These are phyloP conservation scores for Glycine soja DNA, from an alignment of 306 rosid genomes.

Conservation along the genomic window DNA sequence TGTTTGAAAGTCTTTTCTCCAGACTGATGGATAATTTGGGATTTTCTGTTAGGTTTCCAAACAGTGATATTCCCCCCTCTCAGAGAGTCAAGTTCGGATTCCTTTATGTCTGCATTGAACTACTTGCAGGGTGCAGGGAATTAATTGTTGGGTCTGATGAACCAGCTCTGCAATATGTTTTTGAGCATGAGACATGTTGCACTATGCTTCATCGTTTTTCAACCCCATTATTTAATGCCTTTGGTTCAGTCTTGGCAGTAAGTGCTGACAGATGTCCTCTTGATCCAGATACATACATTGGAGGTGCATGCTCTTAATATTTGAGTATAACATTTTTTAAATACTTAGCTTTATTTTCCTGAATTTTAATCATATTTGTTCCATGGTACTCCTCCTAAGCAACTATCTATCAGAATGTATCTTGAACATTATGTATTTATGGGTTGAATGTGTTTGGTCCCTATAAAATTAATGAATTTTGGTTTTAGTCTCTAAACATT, in stretches of 20 bases:
- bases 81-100: slow-evolving; percentile 66
- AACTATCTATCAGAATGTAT: slow-evolving; percentile 10
- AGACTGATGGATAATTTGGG: slow-evolving; percentile 62
- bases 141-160: slow-evolving; percentile 57
- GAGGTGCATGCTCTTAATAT: slow-evolving; percentile 64
- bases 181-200: slow-evolving; percentile 57
- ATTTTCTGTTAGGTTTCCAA: slow-evolving; percentile 48
- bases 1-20: slow-evolving; percentile 70
- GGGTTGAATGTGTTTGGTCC: background rate
- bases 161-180: slow-evolving; percentile 42
- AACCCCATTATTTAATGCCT: slow-evolving; percentile 58
- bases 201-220: slow-evolving; percentile 63
- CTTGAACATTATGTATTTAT: background rate
- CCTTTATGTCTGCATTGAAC: slow-evolving; percentile 82
- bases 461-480: background rate
- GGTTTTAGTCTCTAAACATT: background rate
- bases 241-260: slow-evolving; percentile 63
- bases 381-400: background rate
- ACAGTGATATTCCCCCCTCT: slow-evolving; percentile 44
- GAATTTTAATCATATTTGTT: slow-evolving; percentile 32
- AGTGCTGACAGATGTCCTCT: slow-evolving; percentile 46
- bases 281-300: slow-evolving; percentile 67
- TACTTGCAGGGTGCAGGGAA: slow-evolving; percentile 73
- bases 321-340: slow-evolving; percentile 37
- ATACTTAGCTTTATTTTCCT: slow-evolving; percentile 20